Percentiles rank a stretch among this genome's conserved stretches.
phyloP scores from a whole-genome alignment of 2,329 filamentous ascomycete species.

The Aspergillus sp. region DNA sequence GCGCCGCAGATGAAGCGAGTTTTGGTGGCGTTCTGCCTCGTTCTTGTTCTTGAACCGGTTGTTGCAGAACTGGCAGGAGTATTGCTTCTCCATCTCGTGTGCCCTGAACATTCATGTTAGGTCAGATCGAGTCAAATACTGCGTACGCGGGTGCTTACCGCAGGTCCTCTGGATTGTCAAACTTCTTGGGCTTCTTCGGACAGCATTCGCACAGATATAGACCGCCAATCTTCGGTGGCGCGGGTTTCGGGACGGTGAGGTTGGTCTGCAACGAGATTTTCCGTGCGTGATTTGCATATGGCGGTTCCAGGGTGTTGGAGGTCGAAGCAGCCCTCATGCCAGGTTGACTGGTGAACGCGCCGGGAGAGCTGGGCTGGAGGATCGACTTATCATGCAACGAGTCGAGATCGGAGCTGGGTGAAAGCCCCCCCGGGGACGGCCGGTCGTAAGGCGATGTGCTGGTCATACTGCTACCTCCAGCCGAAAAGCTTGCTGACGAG shows the following conservation, averaged over 20 bases:
- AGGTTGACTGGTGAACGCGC: slow-evolving; percentile 30
- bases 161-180: slow-evolving; percentile 73
- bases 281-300: slow-evolving; percentile 29
- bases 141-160: slow-evolving; percentile 56
- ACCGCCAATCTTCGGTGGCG: slow-evolving; percentile 43
- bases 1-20: slow-evolving; percentile 80
- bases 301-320: slow-evolving; percentile 29
- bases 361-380: slow-evolving; percentile 38
- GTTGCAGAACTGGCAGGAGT: slow-evolving; percentile 82
- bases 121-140: no score
- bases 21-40: slow-evolving; percentile 91
- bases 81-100: slow-evolving; percentile 93
- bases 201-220: slow-evolving; percentile 82
- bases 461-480: slow-evolving; percentile 54
- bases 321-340: slow-evolving; percentile 28
- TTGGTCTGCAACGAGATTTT: slow-evolving; percentile 40
- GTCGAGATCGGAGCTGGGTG: slow-evolving; percentile 49
- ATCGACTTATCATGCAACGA: slow-evolving; percentile 44
- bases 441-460: slow-evolving; percentile 55
- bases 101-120: slow-evolving; percentile 44
- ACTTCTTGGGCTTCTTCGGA: slow-evolving; percentile 94
- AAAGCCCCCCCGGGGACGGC: slow-evolving; percentile 51
- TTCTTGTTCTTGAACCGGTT: slow-evolving; percentile 99
- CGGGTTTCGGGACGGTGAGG: slow-evolving; percentile 23
- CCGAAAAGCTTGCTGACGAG: slow-evolving; percentile 52